phyloP scores from a whole-genome alignment of 352 stramenopile genomes.

The Pythium coloratum region DNA sequence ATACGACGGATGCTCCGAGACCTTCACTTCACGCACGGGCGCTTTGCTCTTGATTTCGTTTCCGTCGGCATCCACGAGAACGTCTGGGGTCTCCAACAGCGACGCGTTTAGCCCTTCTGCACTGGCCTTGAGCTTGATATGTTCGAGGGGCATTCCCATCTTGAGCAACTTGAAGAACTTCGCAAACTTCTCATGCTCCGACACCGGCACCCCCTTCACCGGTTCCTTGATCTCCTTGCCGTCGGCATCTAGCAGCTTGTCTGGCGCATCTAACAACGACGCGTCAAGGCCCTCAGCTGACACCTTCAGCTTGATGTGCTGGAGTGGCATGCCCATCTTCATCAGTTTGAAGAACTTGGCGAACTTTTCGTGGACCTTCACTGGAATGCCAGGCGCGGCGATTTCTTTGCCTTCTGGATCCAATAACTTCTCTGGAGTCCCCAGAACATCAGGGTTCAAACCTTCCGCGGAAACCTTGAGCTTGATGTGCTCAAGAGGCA shows the following conservation, averaged over 20 bases:
- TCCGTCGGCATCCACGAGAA: conserved; percentile 26
- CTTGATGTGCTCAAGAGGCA: conserved; percentile 69
- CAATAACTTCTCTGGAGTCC: conserved; percentile 53
- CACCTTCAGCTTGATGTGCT: conserved; percentile 88
- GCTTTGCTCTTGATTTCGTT: conserved; percentile 28
- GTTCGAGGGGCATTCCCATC: conserved; percentile 81
- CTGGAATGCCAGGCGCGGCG: conserved; percentile 33
- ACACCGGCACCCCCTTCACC: conserved; percentile 40
- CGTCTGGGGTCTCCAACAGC: conserved; percentile 65
- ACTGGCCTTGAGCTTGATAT: conserved; percentile 89
- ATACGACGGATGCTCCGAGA: conserved; percentile 86
- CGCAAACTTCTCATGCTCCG: conserved; percentile 62
- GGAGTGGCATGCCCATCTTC: conserved; percentile 84
- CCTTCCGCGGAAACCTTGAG: conserved; percentile 65
- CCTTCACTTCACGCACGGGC: conserved; percentile 42
- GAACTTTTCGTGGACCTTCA: conserved; percentile 91
- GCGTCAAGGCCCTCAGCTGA: conserved; percentile 58
- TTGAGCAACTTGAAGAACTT: conserved; percentile 96
- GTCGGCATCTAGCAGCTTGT: conserved; percentile 56
- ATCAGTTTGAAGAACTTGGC: conserved; percentile 95
- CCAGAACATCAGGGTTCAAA: conserved; percentile 48
- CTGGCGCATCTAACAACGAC: conserved; percentile 52
- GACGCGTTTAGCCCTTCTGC: conserved; percentile 60
- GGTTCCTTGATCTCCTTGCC: conserved; percentile 44
- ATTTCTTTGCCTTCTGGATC: conserved; percentile 49